Evolutionary conservation across 1,284 basidiomycete species (phyloP).

Genomic region (Takashimella koratensis): DNA sequence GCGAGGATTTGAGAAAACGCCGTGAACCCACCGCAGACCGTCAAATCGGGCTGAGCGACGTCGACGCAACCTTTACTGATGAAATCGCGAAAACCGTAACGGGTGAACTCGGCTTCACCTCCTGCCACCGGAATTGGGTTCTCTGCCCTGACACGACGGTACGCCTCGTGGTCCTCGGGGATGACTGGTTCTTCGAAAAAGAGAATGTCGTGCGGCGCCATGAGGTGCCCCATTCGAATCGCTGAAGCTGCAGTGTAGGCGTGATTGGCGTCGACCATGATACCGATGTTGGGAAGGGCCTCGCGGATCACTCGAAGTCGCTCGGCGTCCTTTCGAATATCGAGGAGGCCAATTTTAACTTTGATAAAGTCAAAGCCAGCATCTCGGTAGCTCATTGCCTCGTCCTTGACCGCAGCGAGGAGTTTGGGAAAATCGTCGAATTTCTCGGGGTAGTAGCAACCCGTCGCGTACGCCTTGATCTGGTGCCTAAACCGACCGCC

Average conservation of each 20-base stretch:
- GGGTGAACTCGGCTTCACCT: background rate
- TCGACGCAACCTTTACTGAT: background rate
- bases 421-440: background rate
- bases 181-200: background rate
- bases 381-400: slow-evolving; percentile 1
- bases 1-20: background rate
- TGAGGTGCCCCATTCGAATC: background rate
- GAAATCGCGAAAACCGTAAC: background rate
- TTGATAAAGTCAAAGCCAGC: slow-evolving; percentile 2
- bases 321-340: slow-evolving; percentile 4
- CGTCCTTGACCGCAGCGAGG: background rate
- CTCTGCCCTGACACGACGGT: background rate
- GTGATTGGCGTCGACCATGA: background rate
- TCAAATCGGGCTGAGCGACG: background rate
- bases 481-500: background rate
- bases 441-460: slow-evolving; percentile 1
- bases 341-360: slow-evolving; percentile 3
- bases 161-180: background rate
- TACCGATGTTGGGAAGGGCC: background rate
- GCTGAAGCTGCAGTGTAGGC: background rate
- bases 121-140: background rate
- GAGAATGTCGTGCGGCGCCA: background rate
- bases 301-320: background rate
- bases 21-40: background rate
- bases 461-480: slow-evolving; percentile 3